These are phyloP conservation scores for Yamadazyma takamatsuzukensis DNA, from an alignment of 805 yeast species.

Conservation along the genomic window DNA sequence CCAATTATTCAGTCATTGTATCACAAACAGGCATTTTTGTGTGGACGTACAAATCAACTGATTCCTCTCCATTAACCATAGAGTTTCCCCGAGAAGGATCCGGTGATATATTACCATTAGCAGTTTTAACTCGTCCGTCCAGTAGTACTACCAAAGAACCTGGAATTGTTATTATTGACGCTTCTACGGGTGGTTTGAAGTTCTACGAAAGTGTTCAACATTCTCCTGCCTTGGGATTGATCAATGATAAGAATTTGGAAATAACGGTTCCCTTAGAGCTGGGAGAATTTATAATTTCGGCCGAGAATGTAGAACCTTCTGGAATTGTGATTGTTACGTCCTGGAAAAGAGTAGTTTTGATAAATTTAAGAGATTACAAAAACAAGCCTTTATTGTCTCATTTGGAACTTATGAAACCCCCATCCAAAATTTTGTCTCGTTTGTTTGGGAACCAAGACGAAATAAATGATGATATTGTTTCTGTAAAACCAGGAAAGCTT, in stretches of 20 bases:
- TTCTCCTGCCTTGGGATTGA: slow-evolving; percentile 62
- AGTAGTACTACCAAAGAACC: slow-evolving; percentile 52
- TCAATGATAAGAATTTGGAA: slow-evolving; percentile 42
- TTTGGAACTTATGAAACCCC: slow-evolving; percentile 26
- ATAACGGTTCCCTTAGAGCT: slow-evolving; percentile 35
- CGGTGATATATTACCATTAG: slow-evolving; percentile 40
- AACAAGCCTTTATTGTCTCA: slow-evolving; percentile 54
- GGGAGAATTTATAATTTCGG: slow-evolving; percentile 55
- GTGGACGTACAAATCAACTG: slow-evolving; percentile 67
- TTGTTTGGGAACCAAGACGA: slow-evolving; percentile 8
- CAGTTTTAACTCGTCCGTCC: slow-evolving; percentile 55
- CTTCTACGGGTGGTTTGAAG: slow-evolving; percentile 53
- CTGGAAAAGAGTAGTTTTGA: slow-evolving; percentile 57
- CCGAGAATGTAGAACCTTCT: slow-evolving; percentile 65
- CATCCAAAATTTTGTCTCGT: slow-evolving; percentile 8
- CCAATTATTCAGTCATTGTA: slow-evolving; percentile 48
- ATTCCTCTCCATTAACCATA: slow-evolving; percentile 53
- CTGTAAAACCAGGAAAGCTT: slow-evolving; percentile 53
- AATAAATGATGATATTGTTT: slow-evolving; percentile 47
- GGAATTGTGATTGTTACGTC: slow-evolving; percentile 74
- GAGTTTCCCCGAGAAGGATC: slow-evolving; percentile 44
- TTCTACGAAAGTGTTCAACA: slow-evolving; percentile 74
- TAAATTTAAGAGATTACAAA: slow-evolving; percentile 61
- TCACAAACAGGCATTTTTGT: slow-evolving; percentile 53
- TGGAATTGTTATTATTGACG: slow-evolving; percentile 66